phyloP scores from a whole-genome alignment of 139 green algal species.

The Haematococcus lacustris region DNA sequence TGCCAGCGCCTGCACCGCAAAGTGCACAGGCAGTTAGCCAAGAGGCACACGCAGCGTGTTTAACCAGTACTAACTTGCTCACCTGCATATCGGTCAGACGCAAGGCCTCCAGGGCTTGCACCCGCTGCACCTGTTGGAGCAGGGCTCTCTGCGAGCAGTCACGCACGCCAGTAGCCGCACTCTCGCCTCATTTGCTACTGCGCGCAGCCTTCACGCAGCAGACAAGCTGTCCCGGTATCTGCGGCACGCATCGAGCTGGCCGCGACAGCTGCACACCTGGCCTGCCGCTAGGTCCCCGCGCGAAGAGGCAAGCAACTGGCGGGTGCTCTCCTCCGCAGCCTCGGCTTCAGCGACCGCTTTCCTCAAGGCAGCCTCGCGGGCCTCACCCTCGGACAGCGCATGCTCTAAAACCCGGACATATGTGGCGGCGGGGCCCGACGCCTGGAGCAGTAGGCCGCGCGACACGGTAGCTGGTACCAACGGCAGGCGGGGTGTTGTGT shows the following conservation, averaged over 20 bases:
- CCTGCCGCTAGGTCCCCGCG: too few species aligned
- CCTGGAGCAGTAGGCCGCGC: background rate
- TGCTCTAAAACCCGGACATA: conserved; percentile 1
- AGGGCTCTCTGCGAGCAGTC: background rate
- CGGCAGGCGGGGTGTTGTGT: too few species aligned
- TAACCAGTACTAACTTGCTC: too few species aligned
- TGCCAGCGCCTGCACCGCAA: too few species aligned
- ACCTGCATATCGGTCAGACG: background rate
- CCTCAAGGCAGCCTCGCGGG: background rate
- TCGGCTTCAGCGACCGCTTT: background rate
- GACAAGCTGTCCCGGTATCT: too few species aligned
- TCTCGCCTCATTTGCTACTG: too few species aligned
- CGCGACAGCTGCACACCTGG: too few species aligned
- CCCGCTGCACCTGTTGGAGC: background rate
- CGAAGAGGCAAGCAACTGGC: background rate
- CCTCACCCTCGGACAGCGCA: background rate
- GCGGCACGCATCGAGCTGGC: too few species aligned
- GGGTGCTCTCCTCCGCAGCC: background rate
- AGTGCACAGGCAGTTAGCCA: too few species aligned
- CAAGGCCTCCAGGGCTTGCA: background rate
- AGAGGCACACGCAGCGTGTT: too few species aligned
- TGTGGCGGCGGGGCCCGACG: background rate
- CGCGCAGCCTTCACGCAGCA: too few species aligned
- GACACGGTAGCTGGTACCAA: background rate
- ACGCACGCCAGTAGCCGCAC: too few species aligned